Evolutionary conservation across 495 filamentous ascomycete species (phyloP), one percentile per base, ranked within the genome.

Genomic region (Darksidea phi): DNA sequence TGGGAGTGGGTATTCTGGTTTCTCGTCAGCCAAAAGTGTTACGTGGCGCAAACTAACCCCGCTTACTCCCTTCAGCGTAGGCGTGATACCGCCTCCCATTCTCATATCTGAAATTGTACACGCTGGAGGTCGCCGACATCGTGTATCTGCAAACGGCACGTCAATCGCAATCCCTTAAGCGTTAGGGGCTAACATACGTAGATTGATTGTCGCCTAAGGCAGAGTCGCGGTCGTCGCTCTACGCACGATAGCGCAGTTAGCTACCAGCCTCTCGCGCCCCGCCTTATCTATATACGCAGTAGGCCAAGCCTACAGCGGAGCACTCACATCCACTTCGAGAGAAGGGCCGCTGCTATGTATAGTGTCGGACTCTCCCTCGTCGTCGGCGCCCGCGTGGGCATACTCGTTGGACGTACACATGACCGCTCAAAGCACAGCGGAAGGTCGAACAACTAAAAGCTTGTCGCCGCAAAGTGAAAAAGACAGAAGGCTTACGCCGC

Each of bases 31-130:
- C 26, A 70, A 43, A 8, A 46, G 17, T 25, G 6, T 36, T 18
- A 11, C 54, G 11, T 43, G 11, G 7, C 8, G 24, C 32, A 61
- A 20, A 32, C 20, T 2, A 46, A 17, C 23, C 37, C 57, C 41
- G 72, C 78, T 56, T 73, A 82, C 80, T 73, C 56, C 81, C 81
- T 59, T 82, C 81, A 66, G 81, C 77, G 66, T 82, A 83, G 54
- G 63, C 78, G 70, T 84, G 81, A 69, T 85, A 83, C 63, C 77
- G 74, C 66, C 81, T 73, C 21, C 81, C 81, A 73, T 83, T 77
- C 57, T 84, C 82, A 23, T 63, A 59, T n/a, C 43, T 46, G 34
- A 45, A 67, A 18, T 63, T 46, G 46, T 51, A 64, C 0, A 64
- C 60, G 0, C 59, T 63, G 32, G 24, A 17, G 3, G 64, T 63